These are phyloP conservation scores for Olyra latifolia DNA, from an alignment of 176 grass and related monocot genomes.

Conservation along the genomic window DNA sequence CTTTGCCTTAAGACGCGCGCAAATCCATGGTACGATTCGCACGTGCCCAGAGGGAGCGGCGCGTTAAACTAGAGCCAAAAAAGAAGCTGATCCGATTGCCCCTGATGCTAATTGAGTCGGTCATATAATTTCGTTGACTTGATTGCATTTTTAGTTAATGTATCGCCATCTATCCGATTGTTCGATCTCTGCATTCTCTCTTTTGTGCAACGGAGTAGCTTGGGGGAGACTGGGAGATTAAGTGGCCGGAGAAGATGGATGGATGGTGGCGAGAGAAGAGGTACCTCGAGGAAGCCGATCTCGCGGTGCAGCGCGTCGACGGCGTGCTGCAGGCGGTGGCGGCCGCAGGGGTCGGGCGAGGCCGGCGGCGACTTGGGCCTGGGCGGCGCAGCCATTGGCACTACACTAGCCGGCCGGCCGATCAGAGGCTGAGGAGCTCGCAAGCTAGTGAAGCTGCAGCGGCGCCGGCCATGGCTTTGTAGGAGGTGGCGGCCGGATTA, in stretches of 20 bases:
- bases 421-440: not conserved
- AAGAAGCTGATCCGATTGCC: too few species aligned
- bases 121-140: not conserved
- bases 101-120: too few species aligned
- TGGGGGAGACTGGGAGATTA: not conserved
- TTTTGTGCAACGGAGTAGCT: not conserved
- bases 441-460: too few species aligned
- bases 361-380: conserved; percentile 60
- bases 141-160: too few species aligned
- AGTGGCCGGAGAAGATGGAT: not conserved
- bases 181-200: too few species aligned
- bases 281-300: conserved; percentile 59
- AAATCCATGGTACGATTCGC: conserved; percentile 47
- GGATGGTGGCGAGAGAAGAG: too few species aligned
- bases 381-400: conserved; percentile 9
- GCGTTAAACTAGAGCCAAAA: not conserved
- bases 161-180: too few species aligned
- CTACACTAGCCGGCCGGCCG: not conserved
- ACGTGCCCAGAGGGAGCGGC: conserved; percentile 35
- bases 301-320: conserved; percentile 59
- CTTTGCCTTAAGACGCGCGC: conserved; percentile 25
- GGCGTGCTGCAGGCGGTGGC: conserved; percentile 61
- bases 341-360: conserved; percentile 51
- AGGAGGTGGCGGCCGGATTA: not conserved
- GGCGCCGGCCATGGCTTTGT: not conserved